Evolutionary conservation across 2,329 filamentous ascomycete species (phyloP).

Genomic region (Trichoderma sp.): DNA sequence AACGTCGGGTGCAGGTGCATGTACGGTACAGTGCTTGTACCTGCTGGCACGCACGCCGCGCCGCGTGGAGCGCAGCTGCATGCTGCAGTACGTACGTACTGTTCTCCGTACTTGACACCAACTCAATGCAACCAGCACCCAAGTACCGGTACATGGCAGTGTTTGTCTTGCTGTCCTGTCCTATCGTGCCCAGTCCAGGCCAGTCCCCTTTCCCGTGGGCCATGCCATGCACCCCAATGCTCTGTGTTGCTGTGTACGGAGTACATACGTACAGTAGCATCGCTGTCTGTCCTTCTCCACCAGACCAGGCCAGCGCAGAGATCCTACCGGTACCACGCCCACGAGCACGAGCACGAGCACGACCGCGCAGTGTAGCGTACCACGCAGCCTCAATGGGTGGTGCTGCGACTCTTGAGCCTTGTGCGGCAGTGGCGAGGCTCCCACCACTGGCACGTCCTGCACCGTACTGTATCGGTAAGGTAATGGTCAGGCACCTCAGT

Average conservation of each 20-base stretch:
- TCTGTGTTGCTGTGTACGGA: no score
- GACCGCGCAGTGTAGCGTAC: not conserved
- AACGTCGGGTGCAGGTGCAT: not conserved
- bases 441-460: no score
- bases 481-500: no score
- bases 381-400: not conserved
- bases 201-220: not conserved
- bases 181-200: no score
- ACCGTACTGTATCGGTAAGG: no score
- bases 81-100: no score
- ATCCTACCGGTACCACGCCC: not conserved
- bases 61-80: conserved; percentile 1
- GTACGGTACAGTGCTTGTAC: not conserved
- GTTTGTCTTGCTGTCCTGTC: not conserved
- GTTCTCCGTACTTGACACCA: no score
- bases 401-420: not conserved
- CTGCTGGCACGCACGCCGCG: not conserved
- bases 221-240: not conserved
- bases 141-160: not conserved
- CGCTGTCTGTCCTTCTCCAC: not conserved
- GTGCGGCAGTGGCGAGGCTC: not conserved
- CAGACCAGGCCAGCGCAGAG: not conserved
- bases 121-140: not conserved
- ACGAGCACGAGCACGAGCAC: no score
- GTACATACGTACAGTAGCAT: not conserved